phyloP scores from a whole-genome alignment of 2,329 filamentous ascomycete genomes.

The Alternaria triticimaculans region DNA sequence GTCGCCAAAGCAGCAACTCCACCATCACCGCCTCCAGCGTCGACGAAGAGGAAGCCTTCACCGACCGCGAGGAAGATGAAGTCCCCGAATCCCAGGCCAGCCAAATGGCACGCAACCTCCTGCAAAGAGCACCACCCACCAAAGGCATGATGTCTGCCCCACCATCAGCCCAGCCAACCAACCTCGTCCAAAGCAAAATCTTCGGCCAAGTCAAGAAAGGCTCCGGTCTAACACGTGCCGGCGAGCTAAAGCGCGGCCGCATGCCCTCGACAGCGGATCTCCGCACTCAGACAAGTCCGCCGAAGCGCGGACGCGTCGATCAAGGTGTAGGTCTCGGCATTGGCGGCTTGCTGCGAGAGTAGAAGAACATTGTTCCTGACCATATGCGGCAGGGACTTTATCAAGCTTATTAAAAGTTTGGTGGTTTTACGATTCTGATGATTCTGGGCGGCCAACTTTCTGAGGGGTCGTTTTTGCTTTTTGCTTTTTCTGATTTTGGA shows the following conservation, averaged over 20 bases:
- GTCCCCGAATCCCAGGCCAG: conserved; percentile 78
- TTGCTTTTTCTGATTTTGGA: not conserved
- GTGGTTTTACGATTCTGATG: conserved; percentile 20
- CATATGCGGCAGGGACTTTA: conserved; percentile 16
- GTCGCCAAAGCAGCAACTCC: conserved; percentile 74
- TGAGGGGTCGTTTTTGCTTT: not conserved
- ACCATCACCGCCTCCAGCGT: conserved; percentile 52
- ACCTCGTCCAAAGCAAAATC: conserved; percentile 65
- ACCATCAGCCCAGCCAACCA: conserved; percentile 36
- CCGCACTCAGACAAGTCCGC: conserved; percentile 33
- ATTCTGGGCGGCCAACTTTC: conserved; percentile 4
- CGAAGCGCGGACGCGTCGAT: conserved; percentile 60
- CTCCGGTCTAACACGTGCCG: conserved; percentile 45
- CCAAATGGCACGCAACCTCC: conserved; percentile 76
- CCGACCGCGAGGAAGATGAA: conserved; percentile 71
- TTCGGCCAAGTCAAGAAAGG: conserved; percentile 67
- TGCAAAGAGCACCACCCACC: conserved; percentile 64
- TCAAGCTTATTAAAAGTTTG: conserved; percentile 3
- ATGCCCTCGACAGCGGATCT: conserved; percentile 36
- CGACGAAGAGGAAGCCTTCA: conserved; percentile 55
- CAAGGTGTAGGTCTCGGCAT: conserved; percentile 64
- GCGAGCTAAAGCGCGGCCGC: conserved; percentile 41
- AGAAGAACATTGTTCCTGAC: conserved; percentile 29
- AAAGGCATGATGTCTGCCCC: conserved; percentile 39
- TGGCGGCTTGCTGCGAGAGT: conserved; percentile 48